Conservation (phyloP, 2,329 filamentous ascomycete genomes). For the Aspergillus latus region DNA sequence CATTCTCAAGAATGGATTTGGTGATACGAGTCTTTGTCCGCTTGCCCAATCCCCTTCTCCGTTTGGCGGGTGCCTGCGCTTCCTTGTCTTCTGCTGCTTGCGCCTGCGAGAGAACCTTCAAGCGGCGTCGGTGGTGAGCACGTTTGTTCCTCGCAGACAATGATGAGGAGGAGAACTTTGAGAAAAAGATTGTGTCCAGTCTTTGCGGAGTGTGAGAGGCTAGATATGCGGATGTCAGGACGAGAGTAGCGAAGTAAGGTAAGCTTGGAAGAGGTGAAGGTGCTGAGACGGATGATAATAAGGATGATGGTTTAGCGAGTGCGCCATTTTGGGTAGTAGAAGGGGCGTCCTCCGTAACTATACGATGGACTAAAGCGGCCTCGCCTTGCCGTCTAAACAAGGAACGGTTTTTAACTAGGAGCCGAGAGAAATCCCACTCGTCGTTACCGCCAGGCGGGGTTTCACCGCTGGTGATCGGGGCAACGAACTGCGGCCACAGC, state of each 20-base stretch:
- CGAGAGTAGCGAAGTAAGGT: slow-evolving; percentile 48
- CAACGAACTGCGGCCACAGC: slow-evolving; percentile 83
- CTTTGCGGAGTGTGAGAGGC: slow-evolving; percentile 49
- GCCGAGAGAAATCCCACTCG: slow-evolving; percentile 77
- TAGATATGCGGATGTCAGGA: slow-evolving; percentile 50
- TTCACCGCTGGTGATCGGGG: slow-evolving; percentile 72
- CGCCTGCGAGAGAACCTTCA: slow-evolving; percentile 42
- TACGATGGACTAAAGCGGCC: slow-evolving; percentile 43
- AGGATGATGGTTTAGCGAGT: slow-evolving; percentile 19
- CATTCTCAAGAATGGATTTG: slow-evolving; percentile 41
- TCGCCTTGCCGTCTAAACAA: slow-evolving; percentile 50
- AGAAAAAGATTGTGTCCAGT: slow-evolving; percentile 52
- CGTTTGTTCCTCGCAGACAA: slow-evolving; percentile 46
- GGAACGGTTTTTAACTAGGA: slow-evolving; percentile 61
- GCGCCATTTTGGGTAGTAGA: slow-evolving; percentile 11
- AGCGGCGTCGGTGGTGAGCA: slow-evolving; percentile 42
- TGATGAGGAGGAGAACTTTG: slow-evolving; percentile 48
- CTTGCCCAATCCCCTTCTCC: slow-evolving; percentile 38
- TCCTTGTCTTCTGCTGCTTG: slow-evolving; percentile 37
- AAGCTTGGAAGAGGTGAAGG: slow-evolving; percentile 39
- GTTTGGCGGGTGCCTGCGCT: slow-evolving; percentile 31
- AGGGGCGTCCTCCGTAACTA: slow-evolving; percentile 34
- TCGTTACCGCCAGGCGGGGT: slow-evolving; percentile 41
- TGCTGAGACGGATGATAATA: slow-evolving; percentile 23
- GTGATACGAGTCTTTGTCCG: slow-evolving; percentile 41